Percentiles rank a stretch among this genome's conserved stretches.
phyloP scores from a whole-genome alignment of 148 eudicot species.

The Tetragonia tetragonoides region DNA sequence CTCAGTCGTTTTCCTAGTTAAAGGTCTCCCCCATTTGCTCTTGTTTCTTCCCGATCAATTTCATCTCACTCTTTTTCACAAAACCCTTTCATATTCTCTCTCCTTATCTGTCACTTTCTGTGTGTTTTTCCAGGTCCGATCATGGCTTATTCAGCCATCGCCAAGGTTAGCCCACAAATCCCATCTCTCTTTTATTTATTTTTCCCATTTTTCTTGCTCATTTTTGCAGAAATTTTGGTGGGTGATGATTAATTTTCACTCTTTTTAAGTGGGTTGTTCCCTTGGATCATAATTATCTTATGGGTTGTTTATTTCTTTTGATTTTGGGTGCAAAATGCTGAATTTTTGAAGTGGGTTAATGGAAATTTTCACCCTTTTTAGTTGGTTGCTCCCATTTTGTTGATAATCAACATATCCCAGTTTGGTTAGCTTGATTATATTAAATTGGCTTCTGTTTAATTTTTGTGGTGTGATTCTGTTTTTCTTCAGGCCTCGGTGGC shows the following conservation, averaged over 20 bases:
- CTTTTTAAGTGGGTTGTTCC: no score
- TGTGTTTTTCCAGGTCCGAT: conserved; percentile 13
- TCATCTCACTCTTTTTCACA: neutral
- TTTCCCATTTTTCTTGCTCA: neutral
- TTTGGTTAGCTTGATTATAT: neutral
- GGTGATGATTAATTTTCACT: no score
- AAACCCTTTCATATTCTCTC: neutral
- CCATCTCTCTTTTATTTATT: neutral
- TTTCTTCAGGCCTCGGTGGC: conserved; percentile 43
- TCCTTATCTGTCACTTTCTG: neutral
- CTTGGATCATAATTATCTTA: no score
- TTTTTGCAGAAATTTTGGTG: neutral
- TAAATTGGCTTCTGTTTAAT: neutral
- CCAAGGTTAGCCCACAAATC: conserved; percentile 32
- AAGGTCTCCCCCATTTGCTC: conserved; percentile 4
- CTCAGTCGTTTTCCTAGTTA: conserved; percentile 16
- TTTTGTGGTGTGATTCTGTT: neutral
- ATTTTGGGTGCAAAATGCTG: no score
- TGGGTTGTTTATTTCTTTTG: no score
- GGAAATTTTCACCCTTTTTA: neutral
- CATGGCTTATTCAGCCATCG: conserved; percentile 50
- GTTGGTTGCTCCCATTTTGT: neutral
- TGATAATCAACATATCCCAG: no score
- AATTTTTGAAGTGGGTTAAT: neutral
- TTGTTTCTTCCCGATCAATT: neutral